Percentiles rank a stretch among this genome's conserved stretches.
Evolutionary conservation across 768 basidiomycete genomes (phyloP).

Genomic region (Postia placenta): DNA sequence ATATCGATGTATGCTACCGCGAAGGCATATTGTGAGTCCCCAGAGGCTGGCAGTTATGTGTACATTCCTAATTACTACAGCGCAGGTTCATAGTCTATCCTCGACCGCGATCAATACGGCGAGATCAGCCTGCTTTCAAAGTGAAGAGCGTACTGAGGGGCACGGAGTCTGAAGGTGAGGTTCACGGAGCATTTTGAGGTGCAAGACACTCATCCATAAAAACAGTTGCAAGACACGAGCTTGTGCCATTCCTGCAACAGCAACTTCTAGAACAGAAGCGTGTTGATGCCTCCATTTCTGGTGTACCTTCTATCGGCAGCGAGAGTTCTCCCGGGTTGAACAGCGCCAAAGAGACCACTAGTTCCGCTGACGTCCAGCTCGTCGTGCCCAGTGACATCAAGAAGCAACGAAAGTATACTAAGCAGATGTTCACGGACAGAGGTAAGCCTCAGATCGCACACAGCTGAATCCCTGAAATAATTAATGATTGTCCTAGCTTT

Average conservation of each 20-base stretch:
- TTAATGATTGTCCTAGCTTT: constrained; percentile 42
- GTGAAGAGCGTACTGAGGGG: constrained; percentile 79
- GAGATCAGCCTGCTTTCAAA: constrained; percentile 68
- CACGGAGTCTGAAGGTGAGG: constrained; percentile 68
- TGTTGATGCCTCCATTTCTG: constrained; percentile 59
- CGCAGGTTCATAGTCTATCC: constrained; percentile 46
- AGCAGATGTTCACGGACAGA: constrained; percentile 63
- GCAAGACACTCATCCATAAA: constrained; percentile 5
- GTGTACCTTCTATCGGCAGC: constrained; percentile 39
- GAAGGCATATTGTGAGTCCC: constrained; percentile 74
- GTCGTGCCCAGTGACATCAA: constrained; percentile 64
- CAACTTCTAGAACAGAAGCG: constrained; percentile 78
- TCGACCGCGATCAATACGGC: constrained; percentile 46
- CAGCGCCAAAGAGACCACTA: constrained; percentile 29
- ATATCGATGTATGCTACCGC: constrained; percentile 61
- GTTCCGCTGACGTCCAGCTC: constrained; percentile 48
- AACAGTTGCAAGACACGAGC: constrained; percentile 55
- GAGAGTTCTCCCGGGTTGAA: constrained; percentile 30
- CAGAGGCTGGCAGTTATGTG: neutral
- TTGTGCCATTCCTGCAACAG: constrained; percentile 69
- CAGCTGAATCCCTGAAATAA: neutral
- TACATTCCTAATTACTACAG: neutral
- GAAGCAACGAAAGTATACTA: constrained; percentile 68
- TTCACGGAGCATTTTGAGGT: neutral
- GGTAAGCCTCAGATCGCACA: constrained; percentile 30